Evolutionary conservation across 2,329 filamentous ascomycete species (phyloP), one percentile per base, ranked within the genome.

Genomic region (Zymoseptoria passerinii): DNA sequence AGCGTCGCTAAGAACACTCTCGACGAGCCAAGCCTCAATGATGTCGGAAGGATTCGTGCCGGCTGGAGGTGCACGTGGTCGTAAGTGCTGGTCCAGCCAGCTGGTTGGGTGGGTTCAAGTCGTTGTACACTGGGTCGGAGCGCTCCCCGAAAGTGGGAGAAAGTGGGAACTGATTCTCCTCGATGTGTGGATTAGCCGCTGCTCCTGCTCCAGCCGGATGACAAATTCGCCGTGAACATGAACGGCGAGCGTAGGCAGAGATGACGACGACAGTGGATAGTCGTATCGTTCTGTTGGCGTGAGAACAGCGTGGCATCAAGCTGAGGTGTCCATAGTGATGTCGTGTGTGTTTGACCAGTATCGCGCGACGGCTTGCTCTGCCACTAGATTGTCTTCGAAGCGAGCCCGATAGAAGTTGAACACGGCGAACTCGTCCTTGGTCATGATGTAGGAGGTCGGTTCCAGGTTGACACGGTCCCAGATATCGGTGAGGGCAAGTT

Each of bases 401-500:
- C 86, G 82, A 62, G 81, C 74, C 62, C 88, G 86, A 72, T 88
- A 92, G 73, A 87, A 92, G 77, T 94, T 95, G 82, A 95, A 91
- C 60, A 95, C 80, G 56, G 88, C 84, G 68, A 94, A 95, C 74
- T 95, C 90, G 73, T 90, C 84, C 62, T 81, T 78, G 35, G 78
- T 84, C 77, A 95, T 84, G 63, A 94, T 74, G 73, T 92, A 95
- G n/a, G 78, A 77, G 54, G 81, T 75, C 1, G 88, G 88, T 29
- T 86, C 77, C 3, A 78, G 77, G 66, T 85, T 75, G 58, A 95
- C 80, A 66, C 83, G 85, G 50, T 70, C 71, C 88, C 89, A 92
- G 63, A 92, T 82, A 62, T 81, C 77, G 1, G 75, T 69, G 53
- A 90, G 76, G 28, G 83, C 85, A 54, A 72, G 72, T 70, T 91